A percentile compares a stretch with the other conserved stretches of the same genome.
These are phyloP conservation scores for Xanthoconium separans DNA, from an alignment of 1,284 basidiomycete species.

Conservation along the genomic window DNA sequence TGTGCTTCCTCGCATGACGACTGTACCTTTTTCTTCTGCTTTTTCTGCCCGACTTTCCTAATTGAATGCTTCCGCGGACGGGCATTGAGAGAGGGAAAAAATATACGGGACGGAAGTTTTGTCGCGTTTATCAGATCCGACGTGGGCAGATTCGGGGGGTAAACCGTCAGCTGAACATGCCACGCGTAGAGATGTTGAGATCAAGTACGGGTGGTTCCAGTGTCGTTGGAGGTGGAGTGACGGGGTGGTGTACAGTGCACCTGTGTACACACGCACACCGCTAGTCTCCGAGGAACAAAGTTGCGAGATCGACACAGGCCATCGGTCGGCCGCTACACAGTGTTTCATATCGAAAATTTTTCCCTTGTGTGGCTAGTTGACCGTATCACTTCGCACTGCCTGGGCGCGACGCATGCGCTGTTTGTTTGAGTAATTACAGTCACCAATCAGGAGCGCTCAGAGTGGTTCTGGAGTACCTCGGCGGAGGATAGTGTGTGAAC, in stretches of 20 bases:
- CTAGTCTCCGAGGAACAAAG: background rate
- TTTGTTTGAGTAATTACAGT: background rate
- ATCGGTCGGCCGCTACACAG: background rate
- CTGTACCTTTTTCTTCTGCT: slow-evolving; percentile 10
- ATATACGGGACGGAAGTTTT: background rate
- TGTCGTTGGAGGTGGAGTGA: background rate
- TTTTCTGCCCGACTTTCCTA: background rate
- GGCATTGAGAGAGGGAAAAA: background rate
- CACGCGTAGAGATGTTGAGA: slow-evolving; percentile 2
- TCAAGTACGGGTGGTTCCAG: background rate
- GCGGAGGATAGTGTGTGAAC: background rate
- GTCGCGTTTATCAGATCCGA: slow-evolving; percentile 18
- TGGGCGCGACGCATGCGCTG: background rate
- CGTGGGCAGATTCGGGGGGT: slow-evolving; percentile 5
- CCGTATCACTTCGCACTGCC: slow-evolving; percentile 3
- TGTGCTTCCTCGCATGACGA: slow-evolving; percentile 14
- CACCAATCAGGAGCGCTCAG: background rate
- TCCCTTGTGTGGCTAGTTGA: background rate
- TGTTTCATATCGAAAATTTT: background rate
- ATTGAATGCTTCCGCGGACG: slow-evolving; percentile 13
- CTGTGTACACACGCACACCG: background rate
- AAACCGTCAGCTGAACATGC: slow-evolving; percentile 7
- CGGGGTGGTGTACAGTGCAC: background rate
- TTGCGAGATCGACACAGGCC: slow-evolving; percentile 5
- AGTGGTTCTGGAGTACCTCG: background rate